These are phyloP conservation scores for Plectosphaerella plurivora DNA, from an alignment of 2,329 filamentous ascomycete species.

Conservation along the genomic window DNA sequence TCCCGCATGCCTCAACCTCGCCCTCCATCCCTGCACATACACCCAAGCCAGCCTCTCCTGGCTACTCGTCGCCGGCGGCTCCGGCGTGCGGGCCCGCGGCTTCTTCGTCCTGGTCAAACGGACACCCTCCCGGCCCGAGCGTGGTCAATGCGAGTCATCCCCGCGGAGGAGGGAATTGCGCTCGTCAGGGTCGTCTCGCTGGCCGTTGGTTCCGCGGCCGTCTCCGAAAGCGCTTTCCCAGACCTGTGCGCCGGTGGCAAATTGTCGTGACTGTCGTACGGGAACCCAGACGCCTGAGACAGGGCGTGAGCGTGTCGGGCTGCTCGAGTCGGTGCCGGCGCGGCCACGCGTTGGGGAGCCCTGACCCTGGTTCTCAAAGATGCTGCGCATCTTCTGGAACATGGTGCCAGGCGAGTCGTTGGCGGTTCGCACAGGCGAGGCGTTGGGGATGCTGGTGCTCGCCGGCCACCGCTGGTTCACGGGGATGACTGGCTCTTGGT, in stretches of 20 bases:
- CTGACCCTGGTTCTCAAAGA: constrained; percentile 26
- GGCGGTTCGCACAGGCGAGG: constrained; percentile 4
- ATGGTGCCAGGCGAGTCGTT: constrained; percentile 20
- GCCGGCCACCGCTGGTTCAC: constrained; percentile 1
- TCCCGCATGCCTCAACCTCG: constrained; percentile 21
- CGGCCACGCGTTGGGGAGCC: not conserved
- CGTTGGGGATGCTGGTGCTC: constrained; percentile 9
- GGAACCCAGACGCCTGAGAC: constrained; percentile 17
- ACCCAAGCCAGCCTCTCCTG: constrained; percentile 28
- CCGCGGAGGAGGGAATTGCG: constrained; percentile 22
- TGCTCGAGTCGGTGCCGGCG: constrained; percentile 5
- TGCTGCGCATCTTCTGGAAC: constrained; percentile 34
- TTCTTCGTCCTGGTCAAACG: constrained; percentile 7
- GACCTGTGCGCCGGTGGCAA: constrained; percentile 6
- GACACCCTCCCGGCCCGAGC: constrained; percentile 23
- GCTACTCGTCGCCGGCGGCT: not conserved
- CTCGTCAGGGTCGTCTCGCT: constrained; percentile 13
- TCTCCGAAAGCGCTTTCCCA: constrained; percentile 10
- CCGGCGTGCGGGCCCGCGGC: constrained; percentile 4
- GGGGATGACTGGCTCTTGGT: constrained; percentile 3
- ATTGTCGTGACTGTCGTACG: constrained; percentile 5
- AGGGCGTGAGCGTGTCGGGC: constrained; percentile 16
- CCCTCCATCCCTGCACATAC: constrained; percentile 31
- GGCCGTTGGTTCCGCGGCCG: constrained; percentile 7
- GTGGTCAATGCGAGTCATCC: constrained; percentile 28